phyloP scores from a whole-genome alignment of 805 yeast genomes.

The Candida qinlingensis region DNA sequence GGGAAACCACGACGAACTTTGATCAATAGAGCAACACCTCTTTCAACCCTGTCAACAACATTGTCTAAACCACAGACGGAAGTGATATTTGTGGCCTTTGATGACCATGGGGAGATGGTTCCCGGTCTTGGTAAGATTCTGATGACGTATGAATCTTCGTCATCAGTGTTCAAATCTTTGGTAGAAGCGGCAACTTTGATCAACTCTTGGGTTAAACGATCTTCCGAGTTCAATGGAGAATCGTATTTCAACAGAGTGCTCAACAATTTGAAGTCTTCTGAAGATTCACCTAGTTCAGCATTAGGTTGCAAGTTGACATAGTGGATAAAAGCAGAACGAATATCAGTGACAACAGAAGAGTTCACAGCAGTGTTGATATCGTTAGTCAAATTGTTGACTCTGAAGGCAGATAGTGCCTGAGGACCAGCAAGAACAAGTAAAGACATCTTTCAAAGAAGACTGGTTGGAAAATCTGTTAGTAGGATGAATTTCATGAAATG shows the following conservation, averaged over 20 bases:
- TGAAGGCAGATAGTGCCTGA: slow-evolving; percentile 79
- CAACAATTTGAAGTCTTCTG: slow-evolving; percentile 43
- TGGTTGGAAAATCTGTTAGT: neutral
- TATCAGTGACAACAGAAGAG: slow-evolving; percentile 56
- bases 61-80: slow-evolving; percentile 78
- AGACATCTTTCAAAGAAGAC: slow-evolving; percentile 25
- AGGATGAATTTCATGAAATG: too few relatives aligned
- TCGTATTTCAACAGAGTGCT: slow-evolving; percentile 71
- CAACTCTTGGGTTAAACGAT: slow-evolving; percentile 38
- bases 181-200: slow-evolving; percentile 31
- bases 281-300: slow-evolving; percentile 22
- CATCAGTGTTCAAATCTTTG: slow-evolving; percentile 28
- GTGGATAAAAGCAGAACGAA: slow-evolving; percentile 75
- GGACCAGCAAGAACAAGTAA: slow-evolving; percentile 77
- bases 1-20: slow-evolving; percentile 70
- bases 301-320: slow-evolving; percentile 55
- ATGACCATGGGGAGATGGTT: slow-evolving; percentile 98
- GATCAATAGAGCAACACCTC: slow-evolving; percentile 77
- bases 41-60: slow-evolving; percentile 77
- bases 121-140: slow-evolving; percentile 90
- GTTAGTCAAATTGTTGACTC: slow-evolving; percentile 66
- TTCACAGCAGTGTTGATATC: slow-evolving; percentile 70
- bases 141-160: slow-evolving; percentile 48
- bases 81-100: slow-evolving; percentile 94
- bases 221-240: slow-evolving; percentile 49